Conservation (phyloP, 176 grass and related monocot species). For the Oryza rufipogon region DNA sequence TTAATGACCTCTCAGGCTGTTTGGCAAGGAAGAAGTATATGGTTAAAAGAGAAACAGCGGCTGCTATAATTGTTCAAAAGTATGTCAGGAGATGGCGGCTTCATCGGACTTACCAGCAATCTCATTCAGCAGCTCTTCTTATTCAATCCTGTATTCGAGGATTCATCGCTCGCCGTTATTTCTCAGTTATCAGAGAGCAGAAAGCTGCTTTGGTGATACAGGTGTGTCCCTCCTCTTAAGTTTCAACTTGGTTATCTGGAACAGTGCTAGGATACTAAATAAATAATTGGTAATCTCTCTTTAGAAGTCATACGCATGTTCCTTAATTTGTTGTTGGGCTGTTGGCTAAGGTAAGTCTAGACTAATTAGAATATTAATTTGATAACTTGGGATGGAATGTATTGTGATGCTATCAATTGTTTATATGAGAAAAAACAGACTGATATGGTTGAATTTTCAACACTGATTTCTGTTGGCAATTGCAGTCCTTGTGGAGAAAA, state of each 20-base stretch:
- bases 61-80: conserved; percentile 86
- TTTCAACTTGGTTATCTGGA: conserved; percentile 18
- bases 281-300: conserved; percentile 23
- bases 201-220: conserved; percentile 77
- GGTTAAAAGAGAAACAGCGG: conserved; percentile 58
- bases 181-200: conserved; percentile 65
- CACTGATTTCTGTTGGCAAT: conserved; percentile 8
- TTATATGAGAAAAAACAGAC: neutral
- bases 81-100: conserved; percentile 62
- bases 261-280: neutral
- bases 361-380: neutral
- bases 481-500: conserved; percentile 82
- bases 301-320: neutral
- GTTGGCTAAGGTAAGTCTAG: neutral
- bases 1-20: conserved; percentile 53
- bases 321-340: neutral
- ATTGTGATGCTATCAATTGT: neutral
- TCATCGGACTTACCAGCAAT: conserved; percentile 52
- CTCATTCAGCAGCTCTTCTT: conserved; percentile 58
- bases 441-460: conserved; percentile 10
- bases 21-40: conserved; percentile 69
- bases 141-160: conserved; percentile 82
- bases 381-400: neutral
- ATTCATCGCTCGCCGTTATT: conserved; percentile 59
- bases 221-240: conserved; percentile 38